A percentile compares a stretch with the other conserved stretches of the same genome.
phyloP scores from a whole-genome alignment of 2,329 filamentous ascomycete species.

The Biscogniauxia sp. region DNA sequence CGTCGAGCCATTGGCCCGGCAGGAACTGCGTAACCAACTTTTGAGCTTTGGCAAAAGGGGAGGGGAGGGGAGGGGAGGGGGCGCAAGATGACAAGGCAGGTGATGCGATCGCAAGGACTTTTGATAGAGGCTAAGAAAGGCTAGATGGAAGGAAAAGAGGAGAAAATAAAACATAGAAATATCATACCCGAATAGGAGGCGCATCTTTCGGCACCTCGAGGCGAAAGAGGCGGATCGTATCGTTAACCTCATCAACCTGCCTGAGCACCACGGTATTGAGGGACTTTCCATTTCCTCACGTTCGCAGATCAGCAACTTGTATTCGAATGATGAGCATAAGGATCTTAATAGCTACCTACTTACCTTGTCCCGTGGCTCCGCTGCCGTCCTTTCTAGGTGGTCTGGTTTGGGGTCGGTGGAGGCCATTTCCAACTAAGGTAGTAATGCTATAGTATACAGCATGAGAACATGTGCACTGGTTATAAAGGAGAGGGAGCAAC shows the following conservation, averaged over 20 bases:
- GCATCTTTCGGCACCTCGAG: constrained; percentile 54
- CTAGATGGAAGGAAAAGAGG: not conserved
- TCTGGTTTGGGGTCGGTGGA: constrained; percentile 29
- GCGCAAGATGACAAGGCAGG: constrained; percentile 1
- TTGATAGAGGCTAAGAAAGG: not conserved
- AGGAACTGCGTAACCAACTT: constrained; percentile 55
- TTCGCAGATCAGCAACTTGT: not conserved
- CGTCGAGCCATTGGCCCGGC: constrained; percentile 86
- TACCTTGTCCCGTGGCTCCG: constrained; percentile 67
- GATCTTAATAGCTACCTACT: constrained; percentile 6
- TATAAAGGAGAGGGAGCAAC: not conserved
- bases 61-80: not conserved
- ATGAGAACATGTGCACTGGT: not conserved
- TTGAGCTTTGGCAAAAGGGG: constrained; percentile 21
- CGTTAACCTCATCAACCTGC: constrained; percentile 63
- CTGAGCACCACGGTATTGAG: constrained; percentile 62
- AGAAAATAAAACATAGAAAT: not conserved
- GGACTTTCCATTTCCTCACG: constrained; percentile 32
- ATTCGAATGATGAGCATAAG: not conserved
- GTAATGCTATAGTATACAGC: not conserved
- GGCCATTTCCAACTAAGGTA: constrained; percentile 18
- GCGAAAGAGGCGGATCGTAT: constrained; percentile 64
- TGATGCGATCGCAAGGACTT: not conserved
- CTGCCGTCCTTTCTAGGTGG: constrained; percentile 71
- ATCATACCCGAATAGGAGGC: constrained; percentile 46